Evolutionary conservation across 2,329 filamentous ascomycete genomes (phyloP).

Genomic region (Bipolaris victoriae): DNA sequence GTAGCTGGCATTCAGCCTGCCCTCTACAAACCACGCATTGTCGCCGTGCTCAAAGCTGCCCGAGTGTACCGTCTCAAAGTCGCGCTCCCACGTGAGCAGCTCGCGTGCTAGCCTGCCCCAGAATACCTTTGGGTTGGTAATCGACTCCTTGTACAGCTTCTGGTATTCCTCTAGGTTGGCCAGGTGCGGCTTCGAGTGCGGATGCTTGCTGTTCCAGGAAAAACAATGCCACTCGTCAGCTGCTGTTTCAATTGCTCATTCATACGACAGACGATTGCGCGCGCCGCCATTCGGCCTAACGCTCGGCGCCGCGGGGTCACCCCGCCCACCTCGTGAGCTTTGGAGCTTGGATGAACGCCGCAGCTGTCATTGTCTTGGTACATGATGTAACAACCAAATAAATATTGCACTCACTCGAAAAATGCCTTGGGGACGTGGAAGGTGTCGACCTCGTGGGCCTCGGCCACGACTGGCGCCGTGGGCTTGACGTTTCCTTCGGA

Average conservation of each 20-base stretch:
- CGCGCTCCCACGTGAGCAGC: conserved; percentile 84
- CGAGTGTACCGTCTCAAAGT: conserved; percentile 86
- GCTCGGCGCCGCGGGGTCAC: conserved; percentile 41
- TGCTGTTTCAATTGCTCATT: conserved; percentile 5
- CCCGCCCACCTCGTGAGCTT: conserved; percentile 33
- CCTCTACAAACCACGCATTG: conserved; percentile 93
- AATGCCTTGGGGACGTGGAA: conserved; percentile 65
- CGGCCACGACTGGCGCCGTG: conserved; percentile 63
- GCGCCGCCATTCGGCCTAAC: conserved; percentile 10
- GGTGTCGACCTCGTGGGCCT: conserved; percentile 79
- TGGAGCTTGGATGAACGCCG: conserved; percentile 18
- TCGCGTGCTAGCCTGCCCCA: conserved; percentile 88
- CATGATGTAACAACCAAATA: conserved; percentile 30
- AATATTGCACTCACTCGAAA: conserved; percentile 46
- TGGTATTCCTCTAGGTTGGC: conserved; percentile 67
- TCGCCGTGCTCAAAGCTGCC: conserved; percentile 82
- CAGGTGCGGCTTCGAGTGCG: conserved; percentile 63
- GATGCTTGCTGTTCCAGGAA: conserved; percentile 60
- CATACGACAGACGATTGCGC: not conserved
- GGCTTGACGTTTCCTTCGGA: conserved; percentile 54
- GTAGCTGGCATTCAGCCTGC: conserved; percentile 91
- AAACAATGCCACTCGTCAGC: conserved; percentile 18
- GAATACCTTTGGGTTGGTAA: conserved; percentile 86
- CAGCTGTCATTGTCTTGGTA: conserved; percentile 20
- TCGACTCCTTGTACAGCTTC: conserved; percentile 78